Evolutionary conservation across 371 early-diverging fungal species (phyloP).

Genomic region (Mucor piriformis): DNA sequence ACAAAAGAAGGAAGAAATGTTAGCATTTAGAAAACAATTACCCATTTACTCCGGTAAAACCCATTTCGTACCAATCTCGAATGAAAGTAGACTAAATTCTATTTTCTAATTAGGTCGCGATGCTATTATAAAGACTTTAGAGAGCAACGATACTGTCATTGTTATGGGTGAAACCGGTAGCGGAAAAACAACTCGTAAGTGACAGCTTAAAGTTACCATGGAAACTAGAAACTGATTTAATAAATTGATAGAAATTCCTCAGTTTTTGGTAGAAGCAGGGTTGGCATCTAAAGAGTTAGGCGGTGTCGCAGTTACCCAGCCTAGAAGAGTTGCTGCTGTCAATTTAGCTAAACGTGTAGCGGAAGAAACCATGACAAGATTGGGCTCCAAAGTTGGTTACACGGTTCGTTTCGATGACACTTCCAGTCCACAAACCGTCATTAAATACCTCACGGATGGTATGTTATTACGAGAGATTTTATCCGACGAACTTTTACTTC

Average conservation of each 20-base stretch:
- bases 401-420: constrained; percentile 96
- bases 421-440: constrained; percentile 78
- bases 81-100: too few relatives aligned
- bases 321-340: constrained; percentile 97
- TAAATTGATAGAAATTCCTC: constrained; percentile 76
- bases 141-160: constrained; percentile 56
- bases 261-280: constrained; percentile 82
- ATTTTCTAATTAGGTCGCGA: constrained; percentile 50
- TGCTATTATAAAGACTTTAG: constrained; percentile 60
- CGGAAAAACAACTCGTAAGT: constrained; percentile 68
- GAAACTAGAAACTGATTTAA: not conserved
- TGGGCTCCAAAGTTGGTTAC: constrained; percentile 87
- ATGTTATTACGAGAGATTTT: constrained; percentile 95
- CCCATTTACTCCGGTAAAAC: constrained; percentile 52
- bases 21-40: constrained; percentile 45
- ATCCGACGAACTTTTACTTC: constrained; percentile 73
- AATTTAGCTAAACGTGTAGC: constrained; percentile 93
- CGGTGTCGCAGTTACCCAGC: constrained; percentile 94
- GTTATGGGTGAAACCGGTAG: constrained; percentile 71
- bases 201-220: too few relatives aligned
- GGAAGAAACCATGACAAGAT: constrained; percentile 79
- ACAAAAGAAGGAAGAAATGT: constrained; percentile 43
- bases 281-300: constrained; percentile 58
- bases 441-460: constrained; percentile 99
- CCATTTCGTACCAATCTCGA: too few relatives aligned